Base-by-base conservation (phyloP, 2,329 filamentous ascomycete species). In the Shiraia bambusicola region DNA sequence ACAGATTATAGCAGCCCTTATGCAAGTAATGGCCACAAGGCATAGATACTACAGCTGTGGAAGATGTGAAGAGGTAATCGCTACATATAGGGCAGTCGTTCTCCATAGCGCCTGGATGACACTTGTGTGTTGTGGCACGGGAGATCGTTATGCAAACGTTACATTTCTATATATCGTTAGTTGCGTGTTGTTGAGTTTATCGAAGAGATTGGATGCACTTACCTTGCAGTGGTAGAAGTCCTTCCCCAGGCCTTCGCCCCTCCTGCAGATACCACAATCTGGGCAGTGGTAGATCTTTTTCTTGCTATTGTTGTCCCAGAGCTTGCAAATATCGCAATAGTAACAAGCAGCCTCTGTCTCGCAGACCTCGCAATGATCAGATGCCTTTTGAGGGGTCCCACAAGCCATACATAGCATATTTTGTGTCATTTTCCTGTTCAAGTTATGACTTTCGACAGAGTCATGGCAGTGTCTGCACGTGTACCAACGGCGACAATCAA, bases 221-320 rank as follows among this genome's bases (percentile, higher is more conserved):
- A 92, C 89, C 81, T 95, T 94, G 86, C 93, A 98, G 69, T 98
- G 93, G 61, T 94, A 91, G 66, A 95, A 98, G 65, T 98, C 93
- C 65, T 95, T 97, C 3, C 93, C 92, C 22, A 98, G 74, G 1
- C 93, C 93, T 66, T 89, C 82, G 1, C 93, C 93, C 42, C 91
- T 84, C 44, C 93, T 81, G 65, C 93, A 98, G 47, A 98, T 95
- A 4, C 93, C 93, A 68, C 93, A 98, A 61, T 97, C 93, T 60
- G 84, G 81, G 68, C 93, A 98, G 66, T 98, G 93, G 64, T 98
- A 98, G 42, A 97, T 95, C 52, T 85, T 86, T 67, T 94, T 96
- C 53, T 83, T 84, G 40, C 83, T 81, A 55, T 96, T 88, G 61
- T 97, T 90, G 61, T 97, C 92, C 93, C 93, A 98, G 2, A 98